Evolutionary conservation across 768 basidiomycete species (phyloP).

Genomic region (Naganishia friedmannii): DNA sequence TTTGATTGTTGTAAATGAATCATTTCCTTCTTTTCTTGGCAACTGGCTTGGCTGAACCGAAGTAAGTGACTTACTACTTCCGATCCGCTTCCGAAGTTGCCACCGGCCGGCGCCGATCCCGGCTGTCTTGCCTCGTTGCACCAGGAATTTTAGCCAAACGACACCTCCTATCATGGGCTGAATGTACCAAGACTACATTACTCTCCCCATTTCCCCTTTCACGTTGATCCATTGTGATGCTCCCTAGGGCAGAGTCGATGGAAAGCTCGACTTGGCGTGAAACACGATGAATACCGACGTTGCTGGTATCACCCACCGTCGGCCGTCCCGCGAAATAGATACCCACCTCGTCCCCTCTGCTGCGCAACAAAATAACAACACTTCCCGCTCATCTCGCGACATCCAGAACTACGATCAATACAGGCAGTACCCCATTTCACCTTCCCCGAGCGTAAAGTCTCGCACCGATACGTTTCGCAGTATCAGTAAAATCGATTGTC

Average conservation of each 20-base stretch:
- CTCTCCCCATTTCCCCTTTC: too few species aligned
- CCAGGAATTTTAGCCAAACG: background rate
- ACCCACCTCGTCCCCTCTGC: background rate
- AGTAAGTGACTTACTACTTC: background rate
- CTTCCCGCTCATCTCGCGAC: background rate
- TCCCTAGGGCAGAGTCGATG: background rate
- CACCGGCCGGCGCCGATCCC: constrained; percentile 5
- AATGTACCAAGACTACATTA: background rate
- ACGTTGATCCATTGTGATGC: too few species aligned
- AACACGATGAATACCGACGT: background rate
- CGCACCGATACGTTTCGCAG: background rate
- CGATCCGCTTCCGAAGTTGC: background rate
- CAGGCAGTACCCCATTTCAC: background rate
- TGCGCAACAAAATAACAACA: background rate
- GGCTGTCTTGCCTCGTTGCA: background rate
- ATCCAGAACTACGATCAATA: background rate
- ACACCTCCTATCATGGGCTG: background rate
- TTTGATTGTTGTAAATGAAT: background rate
- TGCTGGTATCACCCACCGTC: background rate
- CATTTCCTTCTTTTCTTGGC: too few species aligned
- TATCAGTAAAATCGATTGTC: background rate
- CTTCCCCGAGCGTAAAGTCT: background rate
- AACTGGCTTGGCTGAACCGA: background rate
- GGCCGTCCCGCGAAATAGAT: background rate
- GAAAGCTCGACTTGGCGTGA: too few species aligned